phyloP scores from a whole-genome alignment of 2,329 filamentous ascomycete genomes.

The Dryadomyces quercivorus region DNA sequence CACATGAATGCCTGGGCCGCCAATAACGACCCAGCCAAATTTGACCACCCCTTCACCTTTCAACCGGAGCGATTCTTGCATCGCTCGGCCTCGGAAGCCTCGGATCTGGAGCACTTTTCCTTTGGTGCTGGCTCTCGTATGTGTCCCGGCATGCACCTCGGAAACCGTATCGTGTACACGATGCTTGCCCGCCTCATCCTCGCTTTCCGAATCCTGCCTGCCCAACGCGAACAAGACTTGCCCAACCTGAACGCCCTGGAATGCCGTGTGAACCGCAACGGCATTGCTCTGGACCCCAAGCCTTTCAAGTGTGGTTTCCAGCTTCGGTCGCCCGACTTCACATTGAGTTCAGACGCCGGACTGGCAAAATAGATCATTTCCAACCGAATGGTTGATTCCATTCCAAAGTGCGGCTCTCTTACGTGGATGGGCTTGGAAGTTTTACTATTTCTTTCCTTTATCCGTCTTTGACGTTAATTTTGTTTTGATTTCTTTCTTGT shows the following conservation, averaged over 20 bases:
- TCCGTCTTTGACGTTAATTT: too few relatives aligned
- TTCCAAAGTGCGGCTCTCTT: background rate
- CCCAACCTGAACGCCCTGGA: background rate
- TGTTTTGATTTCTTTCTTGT: too few relatives aligned
- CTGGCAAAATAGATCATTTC: background rate
- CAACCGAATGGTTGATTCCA: background rate
- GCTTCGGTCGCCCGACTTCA: background rate
- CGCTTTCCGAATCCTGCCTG: conserved; percentile 48
- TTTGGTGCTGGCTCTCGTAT: conserved; percentile 52
- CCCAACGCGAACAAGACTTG: conserved; percentile 17
- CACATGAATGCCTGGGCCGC: conserved; percentile 71
- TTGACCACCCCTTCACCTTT: conserved; percentile 49
- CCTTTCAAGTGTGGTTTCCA: background rate
- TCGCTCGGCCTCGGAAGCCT: conserved; percentile 4
- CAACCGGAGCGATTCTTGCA: conserved; percentile 54
- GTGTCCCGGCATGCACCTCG: conserved; percentile 51
- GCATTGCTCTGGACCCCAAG: background rate
- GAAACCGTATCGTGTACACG: conserved; percentile 50
- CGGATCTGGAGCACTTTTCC: conserved; percentile 46
- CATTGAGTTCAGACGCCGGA: background rate
- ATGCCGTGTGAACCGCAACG: background rate
- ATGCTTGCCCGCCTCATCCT: conserved; percentile 47
- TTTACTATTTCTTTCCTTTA: background rate
- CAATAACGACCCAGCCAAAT: conserved; percentile 57
- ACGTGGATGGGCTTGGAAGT: background rate